A percentile compares a stretch with the other conserved stretches of the same genome.
Conservation (phyloP, 208 protist species). For the Borovskyia barvae region DNA sequence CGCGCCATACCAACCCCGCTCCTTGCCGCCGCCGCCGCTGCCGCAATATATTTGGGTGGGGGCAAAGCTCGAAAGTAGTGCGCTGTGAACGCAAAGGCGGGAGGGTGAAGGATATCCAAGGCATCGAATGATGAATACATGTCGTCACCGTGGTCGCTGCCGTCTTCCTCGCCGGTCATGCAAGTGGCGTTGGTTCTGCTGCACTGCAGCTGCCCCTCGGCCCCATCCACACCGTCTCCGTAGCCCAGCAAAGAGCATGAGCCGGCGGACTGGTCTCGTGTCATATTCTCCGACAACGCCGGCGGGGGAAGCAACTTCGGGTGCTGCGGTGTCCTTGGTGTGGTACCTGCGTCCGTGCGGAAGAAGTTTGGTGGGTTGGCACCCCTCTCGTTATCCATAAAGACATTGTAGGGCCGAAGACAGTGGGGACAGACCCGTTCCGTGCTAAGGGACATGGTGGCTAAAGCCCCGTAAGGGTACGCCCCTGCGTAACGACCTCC, state of each 20-base stretch:
- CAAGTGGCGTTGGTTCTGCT: background rate
- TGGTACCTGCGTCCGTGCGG: background rate
- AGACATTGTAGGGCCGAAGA: conserved; percentile 23
- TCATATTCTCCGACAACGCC: background rate
- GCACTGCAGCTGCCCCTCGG: background rate
- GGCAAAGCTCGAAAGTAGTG: conserved; percentile 70
- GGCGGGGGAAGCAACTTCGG: background rate
- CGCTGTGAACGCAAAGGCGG: conserved; percentile 45
- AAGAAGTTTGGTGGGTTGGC: conserved; percentile 4
- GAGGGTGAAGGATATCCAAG: too few species aligned
- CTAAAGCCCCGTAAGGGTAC: conserved; percentile 13
- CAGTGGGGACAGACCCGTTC: conserved; percentile 37
- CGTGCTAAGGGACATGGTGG: conserved; percentile 19
- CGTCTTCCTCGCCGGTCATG: background rate
- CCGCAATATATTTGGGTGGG: conserved; percentile 14
- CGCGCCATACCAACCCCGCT: conserved; percentile 3
- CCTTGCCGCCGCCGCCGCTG: conserved; percentile 3
- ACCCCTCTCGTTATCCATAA: conserved; percentile 9
- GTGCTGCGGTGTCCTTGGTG: background rate
- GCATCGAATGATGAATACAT: conserved; percentile 2
- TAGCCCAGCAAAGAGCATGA: too few species aligned
- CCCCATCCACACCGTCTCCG: background rate
- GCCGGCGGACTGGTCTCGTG: too few species aligned
- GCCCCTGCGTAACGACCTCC: background rate
- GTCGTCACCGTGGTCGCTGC: background rate